Evolutionary conservation across 2,329 filamentous ascomycete genomes (phyloP).

Genomic region (Podosphaera leucotricha): DNA sequence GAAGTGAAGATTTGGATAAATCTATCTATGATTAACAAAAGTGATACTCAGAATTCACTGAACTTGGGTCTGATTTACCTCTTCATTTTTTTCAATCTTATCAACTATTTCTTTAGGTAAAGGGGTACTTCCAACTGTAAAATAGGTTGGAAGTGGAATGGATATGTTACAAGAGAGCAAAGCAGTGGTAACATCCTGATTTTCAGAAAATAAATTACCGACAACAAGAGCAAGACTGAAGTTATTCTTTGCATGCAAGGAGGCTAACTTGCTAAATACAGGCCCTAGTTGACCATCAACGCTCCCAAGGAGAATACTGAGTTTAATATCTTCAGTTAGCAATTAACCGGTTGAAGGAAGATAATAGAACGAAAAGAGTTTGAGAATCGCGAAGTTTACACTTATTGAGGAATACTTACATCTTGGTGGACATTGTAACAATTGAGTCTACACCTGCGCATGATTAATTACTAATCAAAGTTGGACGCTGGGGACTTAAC

Average conservation of each 20-base stretch:
- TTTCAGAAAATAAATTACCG: conserved; percentile 58
- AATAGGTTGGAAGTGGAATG: conserved; percentile 72
- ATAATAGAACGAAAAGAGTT: not conserved
- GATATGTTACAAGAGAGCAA: conserved; percentile 50
- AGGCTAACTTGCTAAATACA: conserved; percentile 57
- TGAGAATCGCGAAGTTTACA: not conserved
- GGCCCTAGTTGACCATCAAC: conserved; percentile 56
- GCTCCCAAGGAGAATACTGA: conserved; percentile 43
- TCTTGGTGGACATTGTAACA: not conserved
- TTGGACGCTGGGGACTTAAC: too few species aligned
- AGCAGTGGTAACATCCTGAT: conserved; percentile 32
- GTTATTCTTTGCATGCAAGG: conserved; percentile 64
- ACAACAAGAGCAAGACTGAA: conserved; percentile 70
- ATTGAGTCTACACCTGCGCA: not conserved
- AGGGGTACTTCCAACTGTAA: conserved; percentile 52
- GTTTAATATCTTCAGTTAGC: not conserved
- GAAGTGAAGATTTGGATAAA: conserved; percentile 80
- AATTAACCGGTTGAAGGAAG: not conserved
- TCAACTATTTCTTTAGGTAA: conserved; percentile 48
- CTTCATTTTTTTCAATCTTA: conserved; percentile 48
- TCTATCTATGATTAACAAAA: conserved; percentile 17
- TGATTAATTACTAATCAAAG: too few species aligned
- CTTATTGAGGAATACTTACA: not conserved
- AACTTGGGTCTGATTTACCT: conserved; percentile 18
- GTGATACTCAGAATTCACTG: not conserved